These are phyloP conservation scores for Meredithiella fracta DNA, from an alignment of 2,329 filamentous ascomycete species.

Conservation along the genomic window DNA sequence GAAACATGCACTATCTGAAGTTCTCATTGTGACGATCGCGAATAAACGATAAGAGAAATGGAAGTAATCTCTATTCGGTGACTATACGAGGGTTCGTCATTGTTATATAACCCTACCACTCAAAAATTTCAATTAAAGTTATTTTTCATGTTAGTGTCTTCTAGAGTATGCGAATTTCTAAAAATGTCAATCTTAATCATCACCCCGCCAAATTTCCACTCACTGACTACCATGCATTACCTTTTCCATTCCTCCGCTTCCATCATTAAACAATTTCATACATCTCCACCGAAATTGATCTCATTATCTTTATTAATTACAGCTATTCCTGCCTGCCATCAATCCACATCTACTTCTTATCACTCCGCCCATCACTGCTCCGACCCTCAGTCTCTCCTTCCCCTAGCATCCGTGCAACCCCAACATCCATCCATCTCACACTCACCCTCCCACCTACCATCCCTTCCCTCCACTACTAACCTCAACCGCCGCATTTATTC, in stretches of 20 bases:
- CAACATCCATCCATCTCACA: neutral
- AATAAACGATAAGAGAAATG: no score
- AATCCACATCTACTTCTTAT: neutral
- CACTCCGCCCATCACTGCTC: neutral
- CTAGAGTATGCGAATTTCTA: no score
- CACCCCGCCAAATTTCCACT: no score
- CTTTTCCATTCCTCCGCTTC: no score
- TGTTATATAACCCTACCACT: no score
- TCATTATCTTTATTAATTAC: neutral
- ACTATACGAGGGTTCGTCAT: no score
- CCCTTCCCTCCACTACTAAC: neutral
- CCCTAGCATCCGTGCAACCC: neutral
- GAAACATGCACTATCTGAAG: neutral
- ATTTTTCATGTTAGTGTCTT: no score
- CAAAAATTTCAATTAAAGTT: no score
- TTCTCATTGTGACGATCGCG: neutral
- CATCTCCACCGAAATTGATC: neutral
- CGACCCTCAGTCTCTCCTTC: neutral
- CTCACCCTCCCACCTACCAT: neutral
- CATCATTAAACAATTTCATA: no score
- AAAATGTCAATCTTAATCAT: no score
- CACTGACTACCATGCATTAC: no score
- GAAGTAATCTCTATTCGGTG: no score
- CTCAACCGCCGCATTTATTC: neutral
- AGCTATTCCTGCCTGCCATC: neutral